Percentiles rank a stretch among this genome's conserved stretches.
These are phyloP conservation scores for Suhomyces choctaworum DNA, from an alignment of 1,139 yeast genomes.

Conservation along the genomic window DNA sequence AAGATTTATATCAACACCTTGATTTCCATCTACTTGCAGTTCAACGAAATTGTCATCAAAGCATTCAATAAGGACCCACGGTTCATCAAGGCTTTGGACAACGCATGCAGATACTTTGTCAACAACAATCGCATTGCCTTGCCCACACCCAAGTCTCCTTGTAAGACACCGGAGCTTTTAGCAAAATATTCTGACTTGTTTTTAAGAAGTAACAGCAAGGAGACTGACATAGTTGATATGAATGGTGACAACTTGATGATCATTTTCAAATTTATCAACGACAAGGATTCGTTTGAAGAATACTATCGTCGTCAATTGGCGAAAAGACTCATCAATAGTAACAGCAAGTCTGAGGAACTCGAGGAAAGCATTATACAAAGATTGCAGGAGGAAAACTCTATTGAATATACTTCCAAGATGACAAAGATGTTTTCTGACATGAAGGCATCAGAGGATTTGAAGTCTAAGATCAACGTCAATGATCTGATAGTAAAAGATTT, in stretches of 20 bases:
- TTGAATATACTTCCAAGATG: constrained; percentile 90
- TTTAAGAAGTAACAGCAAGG: constrained; percentile 73
- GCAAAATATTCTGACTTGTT: constrained; percentile 88
- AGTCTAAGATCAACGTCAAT: constrained; percentile 57
- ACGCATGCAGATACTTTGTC: constrained; percentile 83
- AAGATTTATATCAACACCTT: constrained; percentile 78
- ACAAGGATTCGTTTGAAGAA: constrained; percentile 93
- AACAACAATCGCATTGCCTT: constrained; percentile 81
- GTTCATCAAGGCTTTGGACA: constrained; percentile 85
- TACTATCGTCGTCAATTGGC: constrained; percentile 89
- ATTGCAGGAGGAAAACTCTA: constrained; percentile 85
- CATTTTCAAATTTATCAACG: constrained; percentile 84
- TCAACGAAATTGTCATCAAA: constrained; percentile 61
- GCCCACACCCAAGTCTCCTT: constrained; percentile 49
- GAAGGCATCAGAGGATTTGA: constrained; percentile 78
- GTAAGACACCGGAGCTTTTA: constrained; percentile 83
- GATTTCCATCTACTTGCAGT: constrained; percentile 66
- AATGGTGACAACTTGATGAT: constrained; percentile 83
- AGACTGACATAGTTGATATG: constrained; percentile 69
- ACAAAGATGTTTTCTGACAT: constrained; percentile 97
- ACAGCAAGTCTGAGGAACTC: constrained; percentile 78
- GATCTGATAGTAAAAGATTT: constrained; percentile 55
- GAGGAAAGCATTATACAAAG: constrained; percentile 87
- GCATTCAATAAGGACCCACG: constrained; percentile 78
- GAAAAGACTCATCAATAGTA: constrained; percentile 81